Evolutionary conservation across 352 stramenopile genomes (phyloP), one percentile per base, ranked within the genome.

Genomic region (Pythium dissotocum): DNA sequence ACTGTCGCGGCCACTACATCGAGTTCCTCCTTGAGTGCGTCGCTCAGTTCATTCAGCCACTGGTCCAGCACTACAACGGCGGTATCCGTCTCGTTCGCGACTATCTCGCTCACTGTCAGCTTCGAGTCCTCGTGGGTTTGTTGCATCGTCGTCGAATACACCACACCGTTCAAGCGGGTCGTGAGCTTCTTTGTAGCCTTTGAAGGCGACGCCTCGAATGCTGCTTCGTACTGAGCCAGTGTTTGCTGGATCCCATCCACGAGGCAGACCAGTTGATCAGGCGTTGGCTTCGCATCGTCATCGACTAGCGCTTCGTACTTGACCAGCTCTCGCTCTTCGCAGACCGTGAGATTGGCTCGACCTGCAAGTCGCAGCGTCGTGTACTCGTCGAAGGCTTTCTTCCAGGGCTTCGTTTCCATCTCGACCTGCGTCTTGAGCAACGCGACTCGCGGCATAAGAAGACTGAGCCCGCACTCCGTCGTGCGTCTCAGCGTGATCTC

Each of bases 391-490:
- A 65, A 8, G 13, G 24, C 57, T 0, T 16, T 18, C 2, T 21
- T 53, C 64, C 48, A 70, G 1, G 64, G 64, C 24, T 16, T n/a
- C 10, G 61, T n/a, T 8, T 42, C 56, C 13, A 46, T 28, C 2
- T 63, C 56, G 21, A 65, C 46, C 2, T 36, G 35, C 6, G 58
- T 36, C 9, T 56, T 61, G n/a, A 48, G 18, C 9, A 57, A 8
- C 13, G 33, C 24, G 49, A 57, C 57, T 1, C 46, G 48, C 5
- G 57, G 30, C 10, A 49, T 40, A 10, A 70, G n/a, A n/a, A 63
- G 56, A 21, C 33, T 66, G 32, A 69, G 24, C 8, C 84, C 78
- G 48, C 82, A 88, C 18, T 65, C 32, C 2, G 77, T 76, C 36
- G 76, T 73, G 9, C 53, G 64, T 18, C 69, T 72, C 13, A 88